These are phyloP conservation scores for Beauveria brongniartii DNA, from an alignment of 2,329 filamentous ascomycete species.

Conservation along the genomic window DNA sequence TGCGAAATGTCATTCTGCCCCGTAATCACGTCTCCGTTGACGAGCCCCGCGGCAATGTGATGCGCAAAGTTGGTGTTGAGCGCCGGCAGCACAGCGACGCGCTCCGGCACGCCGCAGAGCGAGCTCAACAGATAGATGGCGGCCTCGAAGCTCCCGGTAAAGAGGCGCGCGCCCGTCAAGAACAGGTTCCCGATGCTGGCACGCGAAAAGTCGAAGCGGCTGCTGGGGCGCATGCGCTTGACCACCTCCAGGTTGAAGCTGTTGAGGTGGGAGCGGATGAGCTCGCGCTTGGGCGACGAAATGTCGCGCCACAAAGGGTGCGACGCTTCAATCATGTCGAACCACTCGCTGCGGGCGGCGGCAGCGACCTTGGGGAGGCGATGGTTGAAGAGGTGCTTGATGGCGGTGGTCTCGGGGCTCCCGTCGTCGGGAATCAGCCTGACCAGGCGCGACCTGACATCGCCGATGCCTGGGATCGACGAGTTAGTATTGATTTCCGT, in stretches of 20 bases:
- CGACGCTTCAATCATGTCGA: slow-evolving; percentile 77
- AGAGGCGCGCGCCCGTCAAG: slow-evolving; percentile 76
- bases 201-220: slow-evolving; percentile 68
- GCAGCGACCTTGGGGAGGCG: slow-evolving; percentile 54
- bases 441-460: slow-evolving; percentile 58
- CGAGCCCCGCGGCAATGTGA: slow-evolving; percentile 79
- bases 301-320: slow-evolving; percentile 68
- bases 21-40: slow-evolving; percentile 69
- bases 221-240: slow-evolving; percentile 64
- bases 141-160: slow-evolving; percentile 86
- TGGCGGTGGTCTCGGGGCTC: slow-evolving; percentile 59
- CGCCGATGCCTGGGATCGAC: slow-evolving; percentile 44
- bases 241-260: slow-evolving; percentile 70
- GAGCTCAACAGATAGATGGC: slow-evolving; percentile 84
- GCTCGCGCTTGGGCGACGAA: slow-evolving; percentile 63
- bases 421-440: slow-evolving; percentile 69
- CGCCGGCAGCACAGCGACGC: slow-evolving; percentile 74
- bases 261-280: slow-evolving; percentile 71
- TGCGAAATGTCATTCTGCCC: slow-evolving; percentile 93
- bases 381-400: slow-evolving; percentile 82
- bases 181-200: slow-evolving; percentile 75
- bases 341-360: slow-evolving; percentile 71
- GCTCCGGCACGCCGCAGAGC: slow-evolving; percentile 73
- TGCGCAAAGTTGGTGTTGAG: slow-evolving; percentile 95
- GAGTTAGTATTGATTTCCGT: background rate